These are phyloP conservation scores for Francoa sonchifolia DNA, from an alignment of 441 rosid species.

Conservation along the genomic window DNA sequence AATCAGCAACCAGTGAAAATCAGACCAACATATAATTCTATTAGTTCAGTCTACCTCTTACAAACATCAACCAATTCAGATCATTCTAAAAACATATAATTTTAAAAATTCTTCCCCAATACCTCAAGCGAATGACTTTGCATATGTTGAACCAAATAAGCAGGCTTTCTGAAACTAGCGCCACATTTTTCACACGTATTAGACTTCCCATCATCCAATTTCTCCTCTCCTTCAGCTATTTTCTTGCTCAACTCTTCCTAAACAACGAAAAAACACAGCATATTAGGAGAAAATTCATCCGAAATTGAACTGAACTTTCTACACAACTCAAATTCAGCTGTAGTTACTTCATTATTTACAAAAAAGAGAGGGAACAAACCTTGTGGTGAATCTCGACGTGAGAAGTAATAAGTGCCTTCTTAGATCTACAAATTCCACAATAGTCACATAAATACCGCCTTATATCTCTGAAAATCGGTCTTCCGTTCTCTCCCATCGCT, in stretches of 20 bases:
- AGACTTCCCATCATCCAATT: conserved; percentile 7
- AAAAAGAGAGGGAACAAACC: conserved; percentile 23
- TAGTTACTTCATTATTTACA: too few relatives aligned
- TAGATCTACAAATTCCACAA: conserved; percentile 79
- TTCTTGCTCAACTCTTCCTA: conserved; percentile 47
- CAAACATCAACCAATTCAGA: too few relatives aligned
- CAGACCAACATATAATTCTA: background rate
- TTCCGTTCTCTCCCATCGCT: conserved; percentile 4
- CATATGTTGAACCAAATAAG: conserved; percentile 70
- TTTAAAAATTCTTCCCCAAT: too few relatives aligned
- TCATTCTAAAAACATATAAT: too few relatives aligned
- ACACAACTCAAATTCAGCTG: too few relatives aligned
- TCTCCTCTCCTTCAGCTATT: conserved; percentile 16
- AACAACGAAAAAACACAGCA: background rate
- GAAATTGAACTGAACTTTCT: background rate
- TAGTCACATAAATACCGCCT: conserved; percentile 54
- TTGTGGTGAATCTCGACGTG: conserved; percentile 44
- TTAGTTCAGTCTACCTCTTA: background rate
- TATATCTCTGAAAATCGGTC: conserved; percentile 34
- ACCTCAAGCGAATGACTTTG: conserved; percentile 74
- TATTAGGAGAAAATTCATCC: background rate
- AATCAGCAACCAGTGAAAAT: background rate
- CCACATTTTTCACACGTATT: conserved; percentile 57
- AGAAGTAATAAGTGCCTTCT: conserved; percentile 49
- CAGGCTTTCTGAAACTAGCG: conserved; percentile 58